Evolutionary conservation across 2,329 filamentous ascomycete species (phyloP).

Genomic region (Neopestalotiopsis rosae): DNA sequence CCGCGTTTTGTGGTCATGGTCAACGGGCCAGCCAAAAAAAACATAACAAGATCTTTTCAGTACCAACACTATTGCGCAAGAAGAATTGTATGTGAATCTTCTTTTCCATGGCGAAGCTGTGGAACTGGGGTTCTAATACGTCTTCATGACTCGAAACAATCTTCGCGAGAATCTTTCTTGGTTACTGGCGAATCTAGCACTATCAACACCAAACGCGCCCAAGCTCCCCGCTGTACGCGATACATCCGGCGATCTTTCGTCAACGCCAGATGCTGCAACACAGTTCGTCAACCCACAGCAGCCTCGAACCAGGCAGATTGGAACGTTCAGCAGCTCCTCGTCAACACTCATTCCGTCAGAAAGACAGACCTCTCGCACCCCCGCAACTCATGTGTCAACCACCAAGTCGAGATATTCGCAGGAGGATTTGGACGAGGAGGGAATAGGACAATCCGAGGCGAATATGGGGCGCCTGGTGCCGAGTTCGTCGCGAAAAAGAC

Average conservation of each 20-base stretch:
- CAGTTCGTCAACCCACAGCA: slow-evolving; percentile 16
- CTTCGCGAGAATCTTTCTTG: slow-evolving; percentile 62
- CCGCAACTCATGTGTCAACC: slow-evolving; percentile 29
- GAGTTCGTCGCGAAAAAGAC: slow-evolving; percentile 49
- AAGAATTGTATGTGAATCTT: slow-evolving; percentile 20
- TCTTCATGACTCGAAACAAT: slow-evolving; percentile 69
- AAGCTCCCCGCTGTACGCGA: slow-evolving; percentile 41
- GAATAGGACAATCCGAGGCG: slow-evolving; percentile 32
- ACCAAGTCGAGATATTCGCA: slow-evolving; percentile 25
- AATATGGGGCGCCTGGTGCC: slow-evolving; percentile 52
- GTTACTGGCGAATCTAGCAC: slow-evolving; percentile 56
- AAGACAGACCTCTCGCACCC: slow-evolving; percentile 20
- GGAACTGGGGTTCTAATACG: slow-evolving; percentile 44
- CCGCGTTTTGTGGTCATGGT: background rate
- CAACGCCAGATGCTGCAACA: slow-evolving; percentile 27
- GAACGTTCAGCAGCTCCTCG: background rate
- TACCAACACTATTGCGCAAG: background rate
- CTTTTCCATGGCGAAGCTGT: slow-evolving; percentile 36
- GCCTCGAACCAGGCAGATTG: background rate
- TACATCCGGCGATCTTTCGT: slow-evolving; percentile 25
- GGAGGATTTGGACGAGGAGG: slow-evolving; percentile 24
- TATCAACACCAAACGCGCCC: slow-evolving; percentile 44
- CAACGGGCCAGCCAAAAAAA: background rate
- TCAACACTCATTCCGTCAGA: slow-evolving; percentile 21
- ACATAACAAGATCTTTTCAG: background rate